Percentiles rank a stretch among this genome's conserved stretches.
phyloP scores from a whole-genome alignment of 2,329 filamentous ascomycete species.

The Colletotrichum somersetense region DNA sequence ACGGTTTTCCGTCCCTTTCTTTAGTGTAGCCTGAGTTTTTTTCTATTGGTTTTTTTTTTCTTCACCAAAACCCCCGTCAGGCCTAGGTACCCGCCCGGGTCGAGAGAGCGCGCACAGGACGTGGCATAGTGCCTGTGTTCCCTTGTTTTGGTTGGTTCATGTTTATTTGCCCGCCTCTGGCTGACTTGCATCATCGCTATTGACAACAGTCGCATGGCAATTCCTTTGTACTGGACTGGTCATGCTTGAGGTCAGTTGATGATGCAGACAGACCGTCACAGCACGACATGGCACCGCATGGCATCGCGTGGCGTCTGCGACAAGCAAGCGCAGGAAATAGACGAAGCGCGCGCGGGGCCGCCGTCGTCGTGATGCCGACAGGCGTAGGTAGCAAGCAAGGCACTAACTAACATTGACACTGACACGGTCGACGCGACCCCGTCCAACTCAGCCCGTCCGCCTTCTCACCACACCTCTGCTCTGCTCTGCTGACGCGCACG shows the following conservation, averaged over 20 bases:
- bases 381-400: neutral
- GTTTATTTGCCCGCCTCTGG: neutral
- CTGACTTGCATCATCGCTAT: neutral
- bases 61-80: neutral
- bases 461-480: constrained; percentile 10
- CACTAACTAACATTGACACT: neutral
- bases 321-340: constrained; percentile 1
- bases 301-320: neutral
- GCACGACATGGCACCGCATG: neutral
- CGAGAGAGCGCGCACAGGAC: too few relatives aligned
- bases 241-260: constrained; percentile 13
- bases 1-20: neutral
- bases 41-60: neutral
- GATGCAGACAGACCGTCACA: neutral
- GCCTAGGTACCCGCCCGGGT: too few relatives aligned
- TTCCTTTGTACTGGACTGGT: neutral
- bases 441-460: neutral
- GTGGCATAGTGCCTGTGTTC: too few relatives aligned
- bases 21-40: neutral
- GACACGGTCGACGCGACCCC: neutral
- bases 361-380: neutral
- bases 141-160: neutral
- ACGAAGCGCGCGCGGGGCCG: constrained; percentile 9
- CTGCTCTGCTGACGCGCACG: constrained; percentile 23
- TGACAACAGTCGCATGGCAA: neutral